These are phyloP conservation scores for Pleoardoris graminearum DNA, from an alignment of 2,329 filamentous ascomycete genomes.

Conservation along the genomic window DNA sequence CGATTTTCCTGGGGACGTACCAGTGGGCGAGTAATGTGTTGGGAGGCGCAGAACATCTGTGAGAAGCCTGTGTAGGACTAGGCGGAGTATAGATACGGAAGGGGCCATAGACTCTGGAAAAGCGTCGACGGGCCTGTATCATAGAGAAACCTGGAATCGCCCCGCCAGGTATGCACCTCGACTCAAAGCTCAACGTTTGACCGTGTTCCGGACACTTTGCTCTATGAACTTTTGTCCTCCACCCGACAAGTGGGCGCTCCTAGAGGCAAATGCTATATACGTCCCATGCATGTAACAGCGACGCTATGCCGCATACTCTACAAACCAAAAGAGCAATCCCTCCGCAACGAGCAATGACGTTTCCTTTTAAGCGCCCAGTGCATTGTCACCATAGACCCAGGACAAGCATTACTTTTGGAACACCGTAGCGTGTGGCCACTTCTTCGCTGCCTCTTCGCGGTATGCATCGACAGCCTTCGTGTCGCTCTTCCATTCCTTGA, in stretches of 20 bases:
- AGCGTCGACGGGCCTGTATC: too few relatives aligned
- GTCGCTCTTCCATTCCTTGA: slow-evolving; percentile 57
- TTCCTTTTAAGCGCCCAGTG: too few relatives aligned
- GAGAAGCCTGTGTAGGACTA: slow-evolving; percentile 6
- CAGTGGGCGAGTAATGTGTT: slow-evolving; percentile 83
- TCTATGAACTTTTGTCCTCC: background rate
- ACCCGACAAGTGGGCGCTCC: background rate
- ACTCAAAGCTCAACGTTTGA: background rate
- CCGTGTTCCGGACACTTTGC: background rate
- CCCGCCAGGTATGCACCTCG: background rate
- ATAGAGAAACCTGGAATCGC: background rate
- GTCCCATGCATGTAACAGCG: background rate
- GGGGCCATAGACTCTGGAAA: too few relatives aligned
- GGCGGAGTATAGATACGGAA: too few relatives aligned
- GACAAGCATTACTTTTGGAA: slow-evolving; percentile 37
- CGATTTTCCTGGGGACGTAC: slow-evolving; percentile 92
- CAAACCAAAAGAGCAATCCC: slow-evolving; percentile 1
- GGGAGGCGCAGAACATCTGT: slow-evolving; percentile 47
- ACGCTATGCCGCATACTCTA: slow-evolving; percentile 8
- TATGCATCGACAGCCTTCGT: slow-evolving; percentile 56
- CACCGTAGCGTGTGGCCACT: slow-evolving; percentile 46
- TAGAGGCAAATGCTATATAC: slow-evolving; percentile 3
- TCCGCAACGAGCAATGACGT: background rate
- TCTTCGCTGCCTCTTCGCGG: slow-evolving; percentile 41
- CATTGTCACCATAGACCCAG: too few relatives aligned